Conservation (phyloP, 225 moss, liverwort and hornwort genomes). For the Thuidium tamariscinum region DNA sequence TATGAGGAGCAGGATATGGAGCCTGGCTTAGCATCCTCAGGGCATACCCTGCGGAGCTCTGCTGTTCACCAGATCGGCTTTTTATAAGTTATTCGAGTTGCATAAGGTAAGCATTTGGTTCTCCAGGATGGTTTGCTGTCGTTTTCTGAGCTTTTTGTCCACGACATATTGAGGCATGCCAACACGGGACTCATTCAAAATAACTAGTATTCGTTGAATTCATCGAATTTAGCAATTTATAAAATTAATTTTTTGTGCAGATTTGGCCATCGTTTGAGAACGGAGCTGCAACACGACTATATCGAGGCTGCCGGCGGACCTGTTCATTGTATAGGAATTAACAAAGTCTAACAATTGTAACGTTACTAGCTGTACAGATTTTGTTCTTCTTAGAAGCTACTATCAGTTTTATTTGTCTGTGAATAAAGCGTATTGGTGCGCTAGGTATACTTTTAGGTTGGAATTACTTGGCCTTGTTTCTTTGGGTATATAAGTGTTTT, state of each 20-base stretch:
- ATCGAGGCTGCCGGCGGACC: neutral
- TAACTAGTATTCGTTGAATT: neutral
- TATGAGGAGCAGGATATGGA: slow-evolving; percentile 1
- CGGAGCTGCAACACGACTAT: neutral
- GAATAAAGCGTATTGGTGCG: slow-evolving; percentile 17
- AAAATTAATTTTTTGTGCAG: slow-evolving; percentile 4
- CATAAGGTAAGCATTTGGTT: slow-evolving; percentile 10
- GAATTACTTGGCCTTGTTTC: neutral
- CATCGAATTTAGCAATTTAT: neutral
- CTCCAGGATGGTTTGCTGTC: neutral
- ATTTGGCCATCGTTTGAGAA: neutral
- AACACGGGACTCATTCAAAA: neutral
- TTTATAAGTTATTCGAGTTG: neutral
- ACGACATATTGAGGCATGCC: neutral
- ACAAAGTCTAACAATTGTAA: slow-evolving; percentile 22
- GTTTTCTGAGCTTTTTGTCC: neutral
- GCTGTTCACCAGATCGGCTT: slow-evolving; percentile 1
- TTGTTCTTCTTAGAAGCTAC: slow-evolving; percentile 3
- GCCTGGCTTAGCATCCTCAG: slow-evolving; percentile 3
- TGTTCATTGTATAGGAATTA: slow-evolving; percentile 13
- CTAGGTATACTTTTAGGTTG: slow-evolving; percentile 6
- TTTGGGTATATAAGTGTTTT: neutral
- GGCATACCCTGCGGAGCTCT: neutral
- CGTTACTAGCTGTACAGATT: slow-evolving; percentile 33
- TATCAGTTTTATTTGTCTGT: slow-evolving; percentile 23